phyloP scores from a whole-genome alignment of 768 basidiomycete genomes.

The Phylloporus arenicola region DNA sequence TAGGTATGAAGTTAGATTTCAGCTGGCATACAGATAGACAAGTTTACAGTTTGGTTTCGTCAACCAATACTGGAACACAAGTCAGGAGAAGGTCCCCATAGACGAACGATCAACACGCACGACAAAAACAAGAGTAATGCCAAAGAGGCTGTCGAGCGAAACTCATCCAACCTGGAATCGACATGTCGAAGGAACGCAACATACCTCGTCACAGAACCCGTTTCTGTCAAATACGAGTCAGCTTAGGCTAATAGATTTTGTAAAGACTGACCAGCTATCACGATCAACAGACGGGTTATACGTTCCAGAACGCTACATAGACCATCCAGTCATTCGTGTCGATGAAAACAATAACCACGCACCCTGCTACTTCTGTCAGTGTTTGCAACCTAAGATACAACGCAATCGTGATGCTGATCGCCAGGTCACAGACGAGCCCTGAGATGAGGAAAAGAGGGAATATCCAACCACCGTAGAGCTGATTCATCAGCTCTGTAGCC shows the following conservation, averaged over 20 bases:
- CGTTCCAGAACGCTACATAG: slow-evolving; percentile 3
- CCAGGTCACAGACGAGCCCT: slow-evolving; percentile 17
- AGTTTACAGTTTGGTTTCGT: slow-evolving; percentile 10
- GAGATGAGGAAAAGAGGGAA: slow-evolving; percentile 15
- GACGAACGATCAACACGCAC: slow-evolving; percentile 5
- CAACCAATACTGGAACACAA: slow-evolving; percentile 12
- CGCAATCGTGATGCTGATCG: slow-evolving; percentile 4
- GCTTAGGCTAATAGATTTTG: not conserved
- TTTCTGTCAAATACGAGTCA: slow-evolving; percentile 12
- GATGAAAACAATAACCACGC: not conserved
- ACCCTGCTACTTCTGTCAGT: slow-evolving; percentile 3
- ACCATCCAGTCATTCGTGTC: not conserved
- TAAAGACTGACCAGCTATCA: slow-evolving; percentile 11
- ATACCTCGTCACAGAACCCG: slow-evolving; percentile 11
- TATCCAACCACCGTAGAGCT: slow-evolving; percentile 13
- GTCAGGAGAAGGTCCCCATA: not conserved
- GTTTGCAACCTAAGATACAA: slow-evolving; percentile 9
- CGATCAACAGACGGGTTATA: not conserved
- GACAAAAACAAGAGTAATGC: slow-evolving; percentile 1
- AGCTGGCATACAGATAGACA: not conserved
- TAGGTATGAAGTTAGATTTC: not conserved
- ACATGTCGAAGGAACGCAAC: not conserved
- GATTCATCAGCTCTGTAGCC: slow-evolving; percentile 1
- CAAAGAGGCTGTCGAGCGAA: slow-evolving; percentile 7
- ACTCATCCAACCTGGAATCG: not conserved